phyloP scores from a whole-genome alignment of 2,329 filamentous ascomycete species.

The Colletotrichum simmondsii region DNA sequence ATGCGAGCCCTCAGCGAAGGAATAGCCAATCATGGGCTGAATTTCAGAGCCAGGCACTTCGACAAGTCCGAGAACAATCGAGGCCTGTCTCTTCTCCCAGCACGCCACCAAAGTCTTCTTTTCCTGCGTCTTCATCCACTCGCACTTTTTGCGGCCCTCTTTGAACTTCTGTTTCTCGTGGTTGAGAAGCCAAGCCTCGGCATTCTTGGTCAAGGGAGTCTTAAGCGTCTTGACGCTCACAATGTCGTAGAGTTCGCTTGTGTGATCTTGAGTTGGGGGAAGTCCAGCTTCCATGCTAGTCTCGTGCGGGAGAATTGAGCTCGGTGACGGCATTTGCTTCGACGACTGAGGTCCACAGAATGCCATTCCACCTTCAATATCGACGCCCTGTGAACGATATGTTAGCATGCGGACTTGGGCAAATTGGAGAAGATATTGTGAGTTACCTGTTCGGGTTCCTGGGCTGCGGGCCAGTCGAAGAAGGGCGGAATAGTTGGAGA shows the following conservation, averaged over 20 bases:
- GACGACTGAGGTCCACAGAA: neutral
- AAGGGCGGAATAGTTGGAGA: neutral
- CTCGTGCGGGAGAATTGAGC: neutral
- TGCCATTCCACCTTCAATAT: neutral
- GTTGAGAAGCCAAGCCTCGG: neutral
- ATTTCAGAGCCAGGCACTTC: neutral
- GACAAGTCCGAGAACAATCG: conserved; percentile 34
- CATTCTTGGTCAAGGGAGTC: neutral
- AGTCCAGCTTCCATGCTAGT: neutral
- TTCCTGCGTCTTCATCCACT: conserved; percentile 3
- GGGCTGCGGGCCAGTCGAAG: neutral
- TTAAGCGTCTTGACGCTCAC: neutral
- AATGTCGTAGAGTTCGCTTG: neutral
- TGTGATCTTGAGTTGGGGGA: neutral
- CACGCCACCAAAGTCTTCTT: conserved; percentile 6
- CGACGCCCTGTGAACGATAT: neutral
- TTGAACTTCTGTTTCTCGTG: conserved; percentile 9
- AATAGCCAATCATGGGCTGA: neutral
- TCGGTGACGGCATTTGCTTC: neutral
- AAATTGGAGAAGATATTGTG: neutral
- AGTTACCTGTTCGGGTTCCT: neutral
- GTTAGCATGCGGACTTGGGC: neutral
- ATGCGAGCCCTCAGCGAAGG: conserved; percentile 1
- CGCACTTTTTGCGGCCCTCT: neutral
- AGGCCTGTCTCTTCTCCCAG: conserved; percentile 14